Conservation (phyloP, 495 filamentous ascomycete genomes). For the Aspergillus incahuasiensis region DNA sequence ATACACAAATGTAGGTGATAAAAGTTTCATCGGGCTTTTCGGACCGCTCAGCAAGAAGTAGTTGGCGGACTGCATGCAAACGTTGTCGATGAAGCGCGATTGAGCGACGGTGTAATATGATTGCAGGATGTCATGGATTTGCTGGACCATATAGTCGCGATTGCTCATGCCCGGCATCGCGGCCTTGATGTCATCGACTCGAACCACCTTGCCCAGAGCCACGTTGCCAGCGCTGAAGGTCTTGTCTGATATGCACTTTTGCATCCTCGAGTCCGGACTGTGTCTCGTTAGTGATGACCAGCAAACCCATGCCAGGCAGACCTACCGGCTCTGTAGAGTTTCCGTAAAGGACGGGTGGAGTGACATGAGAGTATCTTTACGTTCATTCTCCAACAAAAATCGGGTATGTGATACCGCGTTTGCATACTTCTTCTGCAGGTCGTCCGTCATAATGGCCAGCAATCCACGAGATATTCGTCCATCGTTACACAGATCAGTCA, state of each 20-base stretch:
- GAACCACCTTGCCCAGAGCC: background rate
- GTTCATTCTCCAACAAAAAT: constrained; percentile 49
- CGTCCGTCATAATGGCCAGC: constrained; percentile 36
- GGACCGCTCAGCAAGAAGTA: constrained; percentile 33
- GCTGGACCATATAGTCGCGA: constrained; percentile 37
- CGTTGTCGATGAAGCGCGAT: constrained; percentile 53
- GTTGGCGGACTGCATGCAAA: constrained; percentile 43
- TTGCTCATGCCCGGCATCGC: constrained; percentile 41
- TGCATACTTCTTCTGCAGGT: constrained; percentile 41
- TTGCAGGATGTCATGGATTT: constrained; percentile 54
- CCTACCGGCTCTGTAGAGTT: constrained; percentile 34
- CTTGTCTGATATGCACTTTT: background rate
- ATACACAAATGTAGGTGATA: constrained; percentile 33
- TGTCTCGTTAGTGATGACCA: background rate
- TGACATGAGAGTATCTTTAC: constrained; percentile 40
- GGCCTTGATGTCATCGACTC: background rate
- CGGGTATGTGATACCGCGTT: constrained; percentile 36
- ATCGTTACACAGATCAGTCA: constrained; percentile 38
- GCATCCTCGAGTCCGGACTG: constrained; percentile 13
- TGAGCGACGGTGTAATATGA: constrained; percentile 58
- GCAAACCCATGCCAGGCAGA: background rate
- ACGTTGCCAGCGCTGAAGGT: background rate
- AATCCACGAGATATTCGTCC: constrained; percentile 33
- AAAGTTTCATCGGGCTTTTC: constrained; percentile 27
- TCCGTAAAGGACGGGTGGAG: constrained; percentile 52